Conservation (phyloP, 768 basidiomycete species). For the Lactifluus subvellereus region DNA sequence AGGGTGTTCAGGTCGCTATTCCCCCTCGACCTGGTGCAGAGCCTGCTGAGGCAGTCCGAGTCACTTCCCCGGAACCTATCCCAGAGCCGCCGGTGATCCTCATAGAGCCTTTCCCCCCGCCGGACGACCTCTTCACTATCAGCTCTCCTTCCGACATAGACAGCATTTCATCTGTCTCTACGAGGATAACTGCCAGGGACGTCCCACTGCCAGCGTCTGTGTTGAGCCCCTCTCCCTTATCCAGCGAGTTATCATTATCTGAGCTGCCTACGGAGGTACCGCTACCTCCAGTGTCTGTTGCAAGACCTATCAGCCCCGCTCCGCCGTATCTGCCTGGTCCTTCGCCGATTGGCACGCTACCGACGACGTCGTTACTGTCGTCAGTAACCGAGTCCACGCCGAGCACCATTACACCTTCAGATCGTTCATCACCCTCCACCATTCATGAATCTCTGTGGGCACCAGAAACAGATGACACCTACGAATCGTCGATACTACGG, state of each 20-base stretch:
- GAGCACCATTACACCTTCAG: constrained; percentile 10
- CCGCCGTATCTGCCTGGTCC: constrained; percentile 24
- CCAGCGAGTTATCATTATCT: neutral
- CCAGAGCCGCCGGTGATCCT: neutral
- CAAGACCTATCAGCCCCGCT: constrained; percentile 2
- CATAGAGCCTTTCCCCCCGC: neutral
- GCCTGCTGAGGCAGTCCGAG: neutral
- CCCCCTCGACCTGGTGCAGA: neutral
- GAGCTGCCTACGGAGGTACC: neutral
- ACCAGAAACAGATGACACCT: constrained; percentile 58
- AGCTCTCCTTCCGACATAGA: constrained; percentile 6
- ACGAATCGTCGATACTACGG: constrained; percentile 68
- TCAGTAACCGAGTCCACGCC: constrained; percentile 22
- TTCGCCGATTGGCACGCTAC: constrained; percentile 28
- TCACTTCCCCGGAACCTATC: neutral
- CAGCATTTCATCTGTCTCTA: neutral
- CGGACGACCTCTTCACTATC: neutral
- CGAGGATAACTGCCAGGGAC: neutral
- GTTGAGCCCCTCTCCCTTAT: constrained; percentile 15
- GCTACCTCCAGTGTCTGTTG: constrained; percentile 2
- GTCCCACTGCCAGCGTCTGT: neutral
- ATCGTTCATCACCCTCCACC: constrained; percentile 28
- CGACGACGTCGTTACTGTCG: constrained; percentile 23
- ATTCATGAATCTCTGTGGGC: constrained; percentile 50
- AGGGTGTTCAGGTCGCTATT: neutral